phyloP scores from a whole-genome alignment of 2,329 filamentous ascomycete species.

The Fusarium sp. region DNA sequence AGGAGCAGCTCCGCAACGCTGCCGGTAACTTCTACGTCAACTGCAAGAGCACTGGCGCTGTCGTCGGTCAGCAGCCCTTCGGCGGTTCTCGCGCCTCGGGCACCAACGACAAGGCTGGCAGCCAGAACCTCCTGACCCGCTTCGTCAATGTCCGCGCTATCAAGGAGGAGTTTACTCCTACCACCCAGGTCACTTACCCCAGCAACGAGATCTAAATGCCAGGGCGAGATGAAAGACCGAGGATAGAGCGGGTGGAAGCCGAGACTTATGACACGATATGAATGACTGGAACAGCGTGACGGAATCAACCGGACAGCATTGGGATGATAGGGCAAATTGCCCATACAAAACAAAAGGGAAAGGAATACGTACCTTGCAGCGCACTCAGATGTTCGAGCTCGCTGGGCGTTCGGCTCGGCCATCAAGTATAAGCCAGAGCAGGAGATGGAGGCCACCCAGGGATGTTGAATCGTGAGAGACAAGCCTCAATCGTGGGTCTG shows the following conservation, averaged over 20 bases:
- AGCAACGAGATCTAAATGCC: constrained; percentile 73
- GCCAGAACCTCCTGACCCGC: constrained; percentile 70
- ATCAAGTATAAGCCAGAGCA: constrained; percentile 17
- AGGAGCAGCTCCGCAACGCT: constrained; percentile 77
- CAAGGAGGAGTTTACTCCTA: constrained; percentile 80
- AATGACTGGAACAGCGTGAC: constrained; percentile 14
- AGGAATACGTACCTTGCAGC: constrained; percentile 12
- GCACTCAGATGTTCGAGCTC: constrained; percentile 10
- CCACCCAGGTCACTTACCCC: constrained; percentile 73
- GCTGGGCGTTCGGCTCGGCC: neutral
- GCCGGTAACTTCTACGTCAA: constrained; percentile 91
- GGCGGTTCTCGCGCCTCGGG: constrained; percentile 76
- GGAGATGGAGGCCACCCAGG: constrained; percentile 12
- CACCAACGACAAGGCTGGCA: constrained; percentile 81
- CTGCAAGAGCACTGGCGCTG: constrained; percentile 81
- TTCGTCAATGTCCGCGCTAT: constrained; percentile 76
- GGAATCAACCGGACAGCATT: neutral
- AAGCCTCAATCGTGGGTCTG: constrained; percentile 28
- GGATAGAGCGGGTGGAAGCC: neutral
- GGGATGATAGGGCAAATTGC: constrained; percentile 2
- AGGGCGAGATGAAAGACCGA: neutral
- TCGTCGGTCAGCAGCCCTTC: constrained; percentile 80
- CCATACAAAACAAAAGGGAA: constrained; percentile 11
- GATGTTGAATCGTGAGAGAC: constrained; percentile 36
- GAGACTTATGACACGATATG: constrained; percentile 16